phyloP scores from a whole-genome alignment of 345 rosid species.

The Linum trigynum region DNA sequence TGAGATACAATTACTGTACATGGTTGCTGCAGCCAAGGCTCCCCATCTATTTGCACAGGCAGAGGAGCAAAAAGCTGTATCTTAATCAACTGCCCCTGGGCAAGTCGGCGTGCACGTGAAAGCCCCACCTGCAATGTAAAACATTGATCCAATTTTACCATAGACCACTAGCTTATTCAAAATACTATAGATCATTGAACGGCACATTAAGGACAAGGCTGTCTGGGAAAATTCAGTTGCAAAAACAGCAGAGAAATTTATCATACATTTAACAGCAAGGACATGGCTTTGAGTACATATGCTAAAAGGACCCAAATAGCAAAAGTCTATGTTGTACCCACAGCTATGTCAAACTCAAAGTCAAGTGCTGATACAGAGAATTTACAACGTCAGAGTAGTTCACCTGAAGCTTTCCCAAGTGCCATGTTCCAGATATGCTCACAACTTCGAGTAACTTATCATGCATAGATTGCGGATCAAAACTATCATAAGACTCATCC shows the following conservation, averaged over 20 bases:
- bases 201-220: too few species aligned
- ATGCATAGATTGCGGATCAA: conserved; percentile 84
- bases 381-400: not conserved
- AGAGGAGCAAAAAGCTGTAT: conserved; percentile 70
- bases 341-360: too few species aligned
- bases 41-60: conserved; percentile 95
- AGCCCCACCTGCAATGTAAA: conserved; percentile 58
- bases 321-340: too few species aligned
- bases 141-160: too few species aligned
- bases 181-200: too few species aligned
- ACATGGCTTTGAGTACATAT: too few species aligned
- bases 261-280: too few species aligned
- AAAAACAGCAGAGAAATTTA: too few species aligned
- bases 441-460: conserved; percentile 79
- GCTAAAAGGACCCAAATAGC: too few species aligned
- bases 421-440: conserved; percentile 90
- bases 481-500: conserved; percentile 69
- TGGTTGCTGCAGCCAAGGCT: conserved; percentile 87
- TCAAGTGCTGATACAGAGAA: too few species aligned
- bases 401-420: conserved; percentile 91
- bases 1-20: conserved; percentile 73
- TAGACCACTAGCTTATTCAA: too few species aligned
- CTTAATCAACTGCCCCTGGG: conserved; percentile 82
- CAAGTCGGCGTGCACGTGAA: conserved; percentile 88
- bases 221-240: too few species aligned